A percentile compares a stretch with the other conserved stretches of the same genome.
phyloP scores from a whole-genome alignment of 768 basidiomycete genomes.

The Paxillus involutus region DNA sequence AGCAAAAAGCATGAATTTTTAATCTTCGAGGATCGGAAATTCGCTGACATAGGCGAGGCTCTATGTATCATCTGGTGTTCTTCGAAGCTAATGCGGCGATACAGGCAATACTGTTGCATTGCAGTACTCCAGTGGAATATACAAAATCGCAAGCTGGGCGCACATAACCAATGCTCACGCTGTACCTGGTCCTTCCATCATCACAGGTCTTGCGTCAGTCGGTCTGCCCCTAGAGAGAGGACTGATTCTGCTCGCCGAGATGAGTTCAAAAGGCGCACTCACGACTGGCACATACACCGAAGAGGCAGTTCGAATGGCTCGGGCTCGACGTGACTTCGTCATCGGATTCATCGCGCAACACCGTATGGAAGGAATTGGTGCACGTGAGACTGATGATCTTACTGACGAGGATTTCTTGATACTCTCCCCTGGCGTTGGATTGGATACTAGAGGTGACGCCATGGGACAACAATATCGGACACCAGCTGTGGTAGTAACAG shows the following conservation, averaged over 20 bases:
- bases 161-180: constrained; percentile 97
- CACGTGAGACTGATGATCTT: constrained; percentile 24
- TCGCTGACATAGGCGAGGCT: constrained; percentile 90
- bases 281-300: constrained; percentile 83
- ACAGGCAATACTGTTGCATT: constrained; percentile 94
- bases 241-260: constrained; percentile 90
- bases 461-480: constrained; percentile 97
- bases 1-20: constrained; percentile 85
- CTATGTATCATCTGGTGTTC: not conserved
- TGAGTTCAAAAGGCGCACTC: constrained; percentile 89
- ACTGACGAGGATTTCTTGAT: constrained; percentile 81
- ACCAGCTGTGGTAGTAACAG: constrained; percentile 76
- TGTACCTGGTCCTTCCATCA: constrained; percentile 92
- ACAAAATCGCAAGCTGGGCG: constrained; percentile 94
- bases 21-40: constrained; percentile 98
- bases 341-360: constrained; percentile 94
- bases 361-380: constrained; percentile 71
- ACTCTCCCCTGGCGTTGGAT: constrained; percentile 89
- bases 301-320: constrained; percentile 85
- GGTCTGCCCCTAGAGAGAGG: constrained; percentile 83
- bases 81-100: constrained; percentile 3
- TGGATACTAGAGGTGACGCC: constrained; percentile 74
- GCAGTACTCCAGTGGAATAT: constrained; percentile 90
- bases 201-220: constrained; percentile 85
- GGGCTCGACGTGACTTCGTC: constrained; percentile 79